phyloP scores from a whole-genome alignment of 106 monocot species.

The Cymbidium sinense region DNA sequence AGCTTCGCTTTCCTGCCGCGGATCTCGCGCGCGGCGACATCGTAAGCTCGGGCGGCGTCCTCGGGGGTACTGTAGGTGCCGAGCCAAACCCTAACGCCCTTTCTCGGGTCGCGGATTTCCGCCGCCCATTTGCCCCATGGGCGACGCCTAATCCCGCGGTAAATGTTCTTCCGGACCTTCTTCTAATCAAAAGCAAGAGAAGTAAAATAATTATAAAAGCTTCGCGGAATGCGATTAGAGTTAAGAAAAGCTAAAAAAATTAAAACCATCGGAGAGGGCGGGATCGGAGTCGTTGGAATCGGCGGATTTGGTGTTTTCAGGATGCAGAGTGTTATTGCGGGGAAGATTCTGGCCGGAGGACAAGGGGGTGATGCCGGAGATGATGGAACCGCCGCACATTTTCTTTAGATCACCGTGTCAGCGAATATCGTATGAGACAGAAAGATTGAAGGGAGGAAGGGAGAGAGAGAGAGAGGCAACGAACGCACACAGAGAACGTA shows the following conservation, averaged over 20 bases:
- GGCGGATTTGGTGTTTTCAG: neutral
- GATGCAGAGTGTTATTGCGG: neutral
- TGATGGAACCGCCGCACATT: conserved; percentile 4
- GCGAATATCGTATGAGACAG: too few species aligned
- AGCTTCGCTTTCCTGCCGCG: neutral
- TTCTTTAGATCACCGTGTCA: too few species aligned
- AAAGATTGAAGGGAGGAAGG: too few species aligned
- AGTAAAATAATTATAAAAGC: neutral
- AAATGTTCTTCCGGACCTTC: neutral
- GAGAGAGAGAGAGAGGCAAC: too few species aligned
- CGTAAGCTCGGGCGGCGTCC: neutral
- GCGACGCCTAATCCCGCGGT: neutral
- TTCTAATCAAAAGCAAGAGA: neutral
- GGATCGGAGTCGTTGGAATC: too few species aligned
- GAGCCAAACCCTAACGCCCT: neutral
- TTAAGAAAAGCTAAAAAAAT: too few species aligned
- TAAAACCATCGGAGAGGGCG: too few species aligned
- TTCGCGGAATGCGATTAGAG: too few species aligned
- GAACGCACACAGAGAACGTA: too few species aligned
- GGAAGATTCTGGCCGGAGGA: neutral
- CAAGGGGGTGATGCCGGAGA: neutral
- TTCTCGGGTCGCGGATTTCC: neutral
- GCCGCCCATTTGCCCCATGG: neutral
- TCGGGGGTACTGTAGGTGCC: neutral
- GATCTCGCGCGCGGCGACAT: neutral